Evolutionary conservation across 352 stramenopile species (phyloP), one percentile per base, ranked within the genome.

Genomic region (Globisporangium yorkense): DNA sequence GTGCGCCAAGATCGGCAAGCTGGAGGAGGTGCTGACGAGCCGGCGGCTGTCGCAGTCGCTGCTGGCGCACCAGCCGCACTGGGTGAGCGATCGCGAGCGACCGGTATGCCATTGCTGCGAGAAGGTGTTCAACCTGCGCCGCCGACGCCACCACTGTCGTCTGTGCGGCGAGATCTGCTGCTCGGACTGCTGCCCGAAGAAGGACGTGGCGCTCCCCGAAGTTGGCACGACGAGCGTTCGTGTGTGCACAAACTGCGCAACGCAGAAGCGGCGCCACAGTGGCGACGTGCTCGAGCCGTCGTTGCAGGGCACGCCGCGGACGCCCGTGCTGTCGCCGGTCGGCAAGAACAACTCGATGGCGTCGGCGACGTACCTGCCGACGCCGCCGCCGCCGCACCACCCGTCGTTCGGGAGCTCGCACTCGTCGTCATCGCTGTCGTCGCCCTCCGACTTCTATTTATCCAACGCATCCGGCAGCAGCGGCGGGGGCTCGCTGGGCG

Each of bases 151-250:
- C 65, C 82, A 92, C 54, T 92, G 82, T 56, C 82, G 82, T 24
- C 61, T 92, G 20, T 92, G 82, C 31, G 82, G 82, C 44, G 82
- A 92, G 66, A 61, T 92, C 57, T 88, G 77, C 54, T 92, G 82
- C 57, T 81, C 78, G 2, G 77, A 87, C 37, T 92, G 82, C 61
- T 88, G 72, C 2, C 82, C 82, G n/a, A 92, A 92, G 55, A 85
- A 90, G 69, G 82, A 89, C 56, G 72, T 92, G 21, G 76, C 73
- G 39, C 74, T 92, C 20, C 77, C 80, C 1, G 75, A 84, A 33
- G 69, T 84, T 1, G 74, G 77, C 16, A 71, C 67, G 29, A 86
- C 77, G 33, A 84, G 74, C 57, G 78, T 91, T 15, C 78, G 81
- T 51, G 77, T 91, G n/a, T 91, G 81, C 44, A 73, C 80, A 3